These are phyloP conservation scores for Zygosaccharomyces rouxii DNA, from an alignment of 805 yeast genomes.

Conservation along the genomic window DNA sequence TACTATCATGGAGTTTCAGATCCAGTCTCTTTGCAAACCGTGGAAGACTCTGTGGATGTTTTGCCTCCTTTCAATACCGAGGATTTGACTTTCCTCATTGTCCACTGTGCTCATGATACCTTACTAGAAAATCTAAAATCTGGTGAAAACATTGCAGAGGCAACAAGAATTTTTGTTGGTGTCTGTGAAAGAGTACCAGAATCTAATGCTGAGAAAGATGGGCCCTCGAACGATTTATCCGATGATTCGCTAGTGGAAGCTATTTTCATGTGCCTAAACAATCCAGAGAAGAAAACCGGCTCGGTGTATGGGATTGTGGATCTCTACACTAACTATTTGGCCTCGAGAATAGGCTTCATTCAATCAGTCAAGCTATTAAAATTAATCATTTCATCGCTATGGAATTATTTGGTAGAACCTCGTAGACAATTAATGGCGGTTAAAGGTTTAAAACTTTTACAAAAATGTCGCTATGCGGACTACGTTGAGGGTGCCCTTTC, in stretches of 20 bases:
- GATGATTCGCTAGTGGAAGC: constrained; percentile 34
- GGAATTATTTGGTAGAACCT: constrained; percentile 50
- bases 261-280: constrained; percentile 18
- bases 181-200: constrained; percentile 47
- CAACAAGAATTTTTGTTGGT: constrained; percentile 35
- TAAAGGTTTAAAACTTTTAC: constrained; percentile 57
- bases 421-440: constrained; percentile 67
- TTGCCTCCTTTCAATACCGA: constrained; percentile 41
- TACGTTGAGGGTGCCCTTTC: constrained; percentile 73
- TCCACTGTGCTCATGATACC: constrained; percentile 33
- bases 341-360: constrained; percentile 24
- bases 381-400: constrained; percentile 41
- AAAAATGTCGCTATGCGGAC: constrained; percentile 46
- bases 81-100: constrained; percentile 41
- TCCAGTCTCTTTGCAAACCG: constrained; percentile 10
- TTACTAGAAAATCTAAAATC: constrained; percentile 23
- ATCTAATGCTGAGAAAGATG: constrained; percentile 14
- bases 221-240: constrained; percentile 25
- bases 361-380: constrained; percentile 24
- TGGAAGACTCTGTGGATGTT: constrained; percentile 17
- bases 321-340: constrained; percentile 31
- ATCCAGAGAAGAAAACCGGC: constrained; percentile 10
- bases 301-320: constrained; percentile 30
- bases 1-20: constrained; percentile 34
- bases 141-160: constrained; percentile 27